These are phyloP conservation scores for Melanogaster broomeanus DNA, from an alignment of 768 basidiomycete species.

Conservation along the genomic window DNA sequence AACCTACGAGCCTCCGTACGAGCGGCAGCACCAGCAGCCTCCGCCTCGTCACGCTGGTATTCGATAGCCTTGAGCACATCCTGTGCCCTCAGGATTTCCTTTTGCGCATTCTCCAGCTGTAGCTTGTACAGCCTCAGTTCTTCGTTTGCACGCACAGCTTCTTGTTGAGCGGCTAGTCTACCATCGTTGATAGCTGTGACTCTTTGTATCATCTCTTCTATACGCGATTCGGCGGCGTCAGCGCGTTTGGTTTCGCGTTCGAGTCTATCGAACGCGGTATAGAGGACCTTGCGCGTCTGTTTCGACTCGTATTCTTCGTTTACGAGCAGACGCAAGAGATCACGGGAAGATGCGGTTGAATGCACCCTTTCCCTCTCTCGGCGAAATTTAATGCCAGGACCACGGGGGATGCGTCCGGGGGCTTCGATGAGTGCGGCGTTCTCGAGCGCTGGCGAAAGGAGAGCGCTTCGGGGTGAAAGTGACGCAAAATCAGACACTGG, in stretches of 20 bases:
- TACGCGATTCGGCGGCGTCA: slow-evolving; percentile 34
- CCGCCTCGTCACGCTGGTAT: slow-evolving; percentile 48
- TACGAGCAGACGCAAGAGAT: slow-evolving; percentile 37
- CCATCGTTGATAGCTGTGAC: slow-evolving; percentile 35
- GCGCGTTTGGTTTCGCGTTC: slow-evolving; percentile 39
- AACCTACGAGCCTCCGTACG: slow-evolving; percentile 48
- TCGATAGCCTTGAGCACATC: slow-evolving; percentile 50
- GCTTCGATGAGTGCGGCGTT: slow-evolving; percentile 1
- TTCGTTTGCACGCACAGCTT: slow-evolving; percentile 37
- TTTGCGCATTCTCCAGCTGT: slow-evolving; percentile 59
- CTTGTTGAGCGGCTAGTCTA: slow-evolving; percentile 29
- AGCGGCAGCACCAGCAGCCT: slow-evolving; percentile 45
- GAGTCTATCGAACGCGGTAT: slow-evolving; percentile 39
- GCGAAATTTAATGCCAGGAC: slow-evolving; percentile 34
- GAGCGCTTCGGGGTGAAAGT: slow-evolving; percentile 27
- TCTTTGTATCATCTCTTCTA: slow-evolving; percentile 31
- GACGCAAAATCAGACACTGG: slow-evolving; percentile 31
- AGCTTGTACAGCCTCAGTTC: slow-evolving; percentile 59
- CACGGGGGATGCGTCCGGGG: slow-evolving; percentile 18
- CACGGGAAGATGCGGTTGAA: slow-evolving; percentile 27
- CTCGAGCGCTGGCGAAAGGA: slow-evolving; percentile 29
- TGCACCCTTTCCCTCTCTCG: slow-evolving; percentile 37
- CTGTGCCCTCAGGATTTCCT: slow-evolving; percentile 59
- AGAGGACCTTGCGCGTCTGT: slow-evolving; percentile 40
- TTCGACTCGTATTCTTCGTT: slow-evolving; percentile 42